Evolutionary conservation across 2,329 filamentous ascomycete species (phyloP), one percentile per base, ranked within the genome.

Genomic region (Clonostachys sp.): DNA sequence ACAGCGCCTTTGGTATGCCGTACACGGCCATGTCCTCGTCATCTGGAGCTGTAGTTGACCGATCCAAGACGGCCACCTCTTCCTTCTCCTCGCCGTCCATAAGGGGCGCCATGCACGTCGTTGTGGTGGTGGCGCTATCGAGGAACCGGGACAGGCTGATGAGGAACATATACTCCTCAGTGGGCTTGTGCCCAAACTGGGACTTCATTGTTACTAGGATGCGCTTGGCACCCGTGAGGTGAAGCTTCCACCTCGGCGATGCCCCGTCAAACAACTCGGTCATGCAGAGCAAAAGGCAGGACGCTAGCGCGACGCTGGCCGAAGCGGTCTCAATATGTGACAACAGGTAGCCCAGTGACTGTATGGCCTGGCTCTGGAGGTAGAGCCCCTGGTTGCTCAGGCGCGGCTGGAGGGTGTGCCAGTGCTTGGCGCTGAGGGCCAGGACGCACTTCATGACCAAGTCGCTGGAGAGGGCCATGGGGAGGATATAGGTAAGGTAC

Each of bases 251-350:
- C 3, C 65, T 63, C 34, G 63, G 57, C 14, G 66, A 70, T 3
- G 66, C 64, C 38, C 68, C 67, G 46, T 72, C 68, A 18, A 70
- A 71, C 9, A 71, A 52, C 48, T 71, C 69, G 5, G 68, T 68
- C 58, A 72, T 64, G 48, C 67, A 71, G 1, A 72, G 60, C 10
- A 72, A 46, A 13, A 72, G 57, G n/a, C 68, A 64, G 14, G 65
- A 62, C 4, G 64, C 61, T 17, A 70, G 66, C 10, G 68, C 65
- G 45, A 68, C 62, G 39, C 63, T 61, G 14, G 57, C 58, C 12
- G 55, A 62, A 7, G 55, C 57, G 20, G 50, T 54, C 41, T 64
- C 56, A 1, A 71, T 64, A 12, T 66, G 62, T 2, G 63, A 62
- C 18, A 67, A 50, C 14, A 66, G 50, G n/a, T 54, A 48, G 20